Conservation (phyloP, 176 grass and related monocot species). For the Tillandsia fasciculata region DNA sequence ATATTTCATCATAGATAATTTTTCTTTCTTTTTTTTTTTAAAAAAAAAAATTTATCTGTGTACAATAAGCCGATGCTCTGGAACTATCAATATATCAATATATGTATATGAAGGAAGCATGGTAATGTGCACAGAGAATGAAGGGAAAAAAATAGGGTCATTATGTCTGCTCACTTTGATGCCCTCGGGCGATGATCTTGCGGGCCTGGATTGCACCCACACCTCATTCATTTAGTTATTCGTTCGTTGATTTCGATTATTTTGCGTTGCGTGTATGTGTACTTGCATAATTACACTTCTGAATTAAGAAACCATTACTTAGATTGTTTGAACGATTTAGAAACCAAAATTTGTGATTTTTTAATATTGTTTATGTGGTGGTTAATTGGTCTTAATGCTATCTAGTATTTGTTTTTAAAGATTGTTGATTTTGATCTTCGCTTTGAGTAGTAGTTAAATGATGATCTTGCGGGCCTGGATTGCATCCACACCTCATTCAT, state of each 20-base stretch:
- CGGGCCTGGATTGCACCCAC: slow-evolving; percentile 77
- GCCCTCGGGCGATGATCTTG: slow-evolving; percentile 67
- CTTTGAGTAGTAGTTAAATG: too few relatives aligned
- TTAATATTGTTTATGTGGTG: too few relatives aligned
- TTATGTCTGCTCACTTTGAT: slow-evolving; percentile 83
- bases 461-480: too few relatives aligned
- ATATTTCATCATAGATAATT: neutral
- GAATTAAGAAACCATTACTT: too few relatives aligned
- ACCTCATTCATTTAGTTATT: neutral
- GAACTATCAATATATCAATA: slow-evolving; percentile 19
- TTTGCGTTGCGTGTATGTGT: neutral
- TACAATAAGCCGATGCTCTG: slow-evolving; percentile 95
- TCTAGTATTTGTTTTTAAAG: too few relatives aligned
- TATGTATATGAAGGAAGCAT: slow-evolving; percentile 54
- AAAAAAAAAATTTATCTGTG: neutral
- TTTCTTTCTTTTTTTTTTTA: neutral
- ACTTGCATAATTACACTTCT: too few relatives aligned
- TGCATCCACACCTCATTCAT: too few relatives aligned
- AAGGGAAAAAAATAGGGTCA: slow-evolving; percentile 17
- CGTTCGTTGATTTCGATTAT: neutral
- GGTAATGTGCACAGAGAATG: slow-evolving; percentile 70
- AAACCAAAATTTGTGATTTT: too few relatives aligned
- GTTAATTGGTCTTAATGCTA: too few relatives aligned
- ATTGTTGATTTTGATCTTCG: too few relatives aligned
- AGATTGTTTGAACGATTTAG: too few relatives aligned